A percentile compares a stretch with the other conserved stretches of the same genome.
phyloP scores from a whole-genome alignment of 257 asterid species.

The Nicotiana otophora region DNA sequence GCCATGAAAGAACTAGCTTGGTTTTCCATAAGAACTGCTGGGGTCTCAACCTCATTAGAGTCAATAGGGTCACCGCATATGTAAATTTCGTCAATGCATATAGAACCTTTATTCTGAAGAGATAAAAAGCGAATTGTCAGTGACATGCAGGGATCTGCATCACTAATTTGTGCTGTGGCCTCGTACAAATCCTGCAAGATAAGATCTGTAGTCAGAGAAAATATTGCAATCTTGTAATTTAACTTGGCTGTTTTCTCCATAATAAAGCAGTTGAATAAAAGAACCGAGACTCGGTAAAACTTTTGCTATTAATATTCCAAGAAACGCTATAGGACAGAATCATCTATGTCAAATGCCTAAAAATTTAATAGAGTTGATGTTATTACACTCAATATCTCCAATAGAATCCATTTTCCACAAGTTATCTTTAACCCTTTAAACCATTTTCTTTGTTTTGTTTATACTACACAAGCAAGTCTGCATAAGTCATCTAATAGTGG shows the following conservation, averaged over 20 bases:
- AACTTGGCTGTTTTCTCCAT: constrained; percentile 14
- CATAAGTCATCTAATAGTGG: not conserved
- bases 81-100: constrained; percentile 70
- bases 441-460: constrained; percentile 14
- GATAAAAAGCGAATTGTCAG: constrained; percentile 75
- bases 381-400: not conserved
- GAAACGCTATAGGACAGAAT: not conserved
- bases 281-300: not conserved
- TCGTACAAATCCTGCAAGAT: constrained; percentile 70
- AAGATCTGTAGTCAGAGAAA: not conserved
- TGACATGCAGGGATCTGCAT: constrained; percentile 65
- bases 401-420: not conserved
- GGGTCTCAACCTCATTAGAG: constrained; percentile 43
- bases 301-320: not conserved
- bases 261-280: constrained; percentile 10
- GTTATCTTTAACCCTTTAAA: not conserved
- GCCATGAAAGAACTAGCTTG: constrained; percentile 67
- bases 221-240: not conserved
- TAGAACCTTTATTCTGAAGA: constrained; percentile 62
- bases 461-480: not conserved
- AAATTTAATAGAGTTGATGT: not conserved
- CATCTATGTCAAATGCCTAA: not conserved
- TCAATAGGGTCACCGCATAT: constrained; percentile 55
- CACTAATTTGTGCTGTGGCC: constrained; percentile 88
- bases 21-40: constrained; percentile 32